Percentiles rank a stretch among this genome's conserved stretches.
These are phyloP conservation scores for Lactarius vividus DNA, from an alignment of 768 basidiomycete genomes.

Conservation along the genomic window DNA sequence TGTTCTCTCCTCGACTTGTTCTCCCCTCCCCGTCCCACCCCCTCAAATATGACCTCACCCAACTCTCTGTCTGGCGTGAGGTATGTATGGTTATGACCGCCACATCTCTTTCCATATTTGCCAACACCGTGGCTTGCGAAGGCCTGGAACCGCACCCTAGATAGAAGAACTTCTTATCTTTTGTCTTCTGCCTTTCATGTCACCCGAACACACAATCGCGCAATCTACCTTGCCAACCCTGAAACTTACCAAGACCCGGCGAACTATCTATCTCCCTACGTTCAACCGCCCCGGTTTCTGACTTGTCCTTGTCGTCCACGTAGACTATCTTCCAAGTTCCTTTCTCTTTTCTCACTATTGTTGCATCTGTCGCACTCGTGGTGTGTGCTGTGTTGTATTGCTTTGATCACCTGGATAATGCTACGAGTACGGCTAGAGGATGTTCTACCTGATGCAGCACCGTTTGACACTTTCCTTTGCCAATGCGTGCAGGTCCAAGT, in stretches of 20 bases:
- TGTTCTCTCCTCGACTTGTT: background rate
- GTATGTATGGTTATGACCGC: background rate
- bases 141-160: background rate
- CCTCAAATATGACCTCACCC: background rate
- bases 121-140: background rate
- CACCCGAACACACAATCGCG: background rate
- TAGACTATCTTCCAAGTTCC: background rate
- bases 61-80: background rate
- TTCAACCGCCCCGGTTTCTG: background rate
- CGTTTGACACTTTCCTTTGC: background rate
- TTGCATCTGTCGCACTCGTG: background rate
- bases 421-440: background rate
- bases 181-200: background rate
- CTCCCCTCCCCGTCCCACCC: background rate
- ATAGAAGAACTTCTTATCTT: slow-evolving; percentile 18
- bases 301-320: background rate
- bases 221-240: slow-evolving; percentile 6
- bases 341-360: background rate
- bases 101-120: background rate
- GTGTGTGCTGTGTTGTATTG: background rate
- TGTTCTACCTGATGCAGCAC: background rate
- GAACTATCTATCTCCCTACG: background rate
- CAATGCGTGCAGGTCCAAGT: background rate
- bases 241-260: slow-evolving; percentile 5
- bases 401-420: background rate